A percentile compares a stretch with the other conserved stretches of the same genome.
Conservation (phyloP, 225 moss, liverwort and hornwort species). For the Takakia lepidozioides region DNA sequence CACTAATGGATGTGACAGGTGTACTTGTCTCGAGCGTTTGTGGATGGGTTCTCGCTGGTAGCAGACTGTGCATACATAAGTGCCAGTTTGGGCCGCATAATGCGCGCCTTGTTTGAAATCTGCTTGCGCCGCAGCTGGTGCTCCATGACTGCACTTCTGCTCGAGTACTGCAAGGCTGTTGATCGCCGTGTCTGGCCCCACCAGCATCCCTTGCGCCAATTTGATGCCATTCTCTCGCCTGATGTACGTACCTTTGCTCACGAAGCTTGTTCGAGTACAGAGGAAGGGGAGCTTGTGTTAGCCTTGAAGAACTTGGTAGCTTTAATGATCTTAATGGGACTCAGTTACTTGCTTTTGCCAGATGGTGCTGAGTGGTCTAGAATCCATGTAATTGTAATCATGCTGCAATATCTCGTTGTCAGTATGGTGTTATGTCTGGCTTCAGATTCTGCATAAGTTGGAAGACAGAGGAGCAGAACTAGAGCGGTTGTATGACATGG, state of each 20-base stretch:
- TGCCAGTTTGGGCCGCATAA: conserved; percentile 97
- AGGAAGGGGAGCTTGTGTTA: background rate
- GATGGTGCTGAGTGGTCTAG: no score
- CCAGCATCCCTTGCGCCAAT: conserved; percentile 93
- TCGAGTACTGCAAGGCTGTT: conserved; percentile 97
- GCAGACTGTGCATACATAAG: conserved; percentile 98
- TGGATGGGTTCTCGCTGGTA: conserved; percentile 90
- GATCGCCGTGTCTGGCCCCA: conserved; percentile 96
- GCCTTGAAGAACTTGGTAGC: background rate
- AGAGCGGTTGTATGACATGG: conserved; percentile 89
- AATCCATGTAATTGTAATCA: no score
- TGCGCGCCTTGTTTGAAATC: conserved; percentile 96
- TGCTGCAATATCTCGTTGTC: no score
- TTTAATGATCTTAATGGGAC: no score
- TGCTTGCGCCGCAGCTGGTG: conserved; percentile 93
- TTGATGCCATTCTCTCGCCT: conserved; percentile 77
- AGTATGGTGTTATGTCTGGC: no score
- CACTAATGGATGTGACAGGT: conserved; percentile 61
- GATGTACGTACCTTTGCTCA: conserved; percentile 52
- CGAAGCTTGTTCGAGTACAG: background rate
- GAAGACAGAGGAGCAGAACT: conserved; percentile 74
- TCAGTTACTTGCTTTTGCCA: no score
- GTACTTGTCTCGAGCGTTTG: conserved; percentile 85
- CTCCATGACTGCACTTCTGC: conserved; percentile 89
- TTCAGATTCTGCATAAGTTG: conserved; percentile 81